Evolutionary conservation across 805 yeast genomes (phyloP).

Genomic region (Zygosaccharomyces rouxii): DNA sequence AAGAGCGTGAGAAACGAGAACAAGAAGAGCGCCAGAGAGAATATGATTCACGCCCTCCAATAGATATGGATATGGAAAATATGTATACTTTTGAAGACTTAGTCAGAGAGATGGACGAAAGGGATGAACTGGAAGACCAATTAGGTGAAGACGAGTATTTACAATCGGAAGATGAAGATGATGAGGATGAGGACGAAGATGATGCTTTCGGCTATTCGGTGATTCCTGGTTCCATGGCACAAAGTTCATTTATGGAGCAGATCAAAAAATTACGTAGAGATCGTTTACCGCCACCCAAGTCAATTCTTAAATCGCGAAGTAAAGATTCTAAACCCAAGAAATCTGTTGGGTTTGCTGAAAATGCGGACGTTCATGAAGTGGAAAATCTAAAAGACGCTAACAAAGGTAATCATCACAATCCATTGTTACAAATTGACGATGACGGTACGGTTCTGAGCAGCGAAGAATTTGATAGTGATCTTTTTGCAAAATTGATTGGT

Average conservation of each 20-base stretch:
- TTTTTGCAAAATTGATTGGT: slow-evolving; percentile 32
- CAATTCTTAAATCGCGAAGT: slow-evolving; percentile 15
- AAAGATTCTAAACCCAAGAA: slow-evolving; percentile 20
- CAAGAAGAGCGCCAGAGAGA: not conserved
- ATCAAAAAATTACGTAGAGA: slow-evolving; percentile 21
- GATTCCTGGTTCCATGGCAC: slow-evolving; percentile 27
- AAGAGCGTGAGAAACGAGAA: slow-evolving; percentile 3
- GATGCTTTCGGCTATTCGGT: slow-evolving; percentile 14
- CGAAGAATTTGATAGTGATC: slow-evolving; percentile 32
- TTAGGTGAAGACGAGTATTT: slow-evolving; percentile 6
- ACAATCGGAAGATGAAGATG: slow-evolving; percentile 10
- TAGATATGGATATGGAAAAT: slow-evolving; percentile 26
- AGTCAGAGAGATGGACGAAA: slow-evolving; percentile 31
- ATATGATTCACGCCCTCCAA: slow-evolving; percentile 7
- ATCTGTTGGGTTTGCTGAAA: slow-evolving; percentile 32
- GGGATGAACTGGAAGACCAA: slow-evolving; percentile 30
- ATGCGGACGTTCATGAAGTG: slow-evolving; percentile 33
- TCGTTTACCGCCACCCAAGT: slow-evolving; percentile 7
- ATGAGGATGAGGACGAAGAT: slow-evolving; percentile 21
- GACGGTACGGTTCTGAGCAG: slow-evolving; percentile 3
- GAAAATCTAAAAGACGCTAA: slow-evolving; percentile 34
- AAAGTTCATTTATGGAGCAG: slow-evolving; percentile 27
- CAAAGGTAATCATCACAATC: slow-evolving; percentile 27
- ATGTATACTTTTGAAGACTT: slow-evolving; percentile 35
- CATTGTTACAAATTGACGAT: not conserved